Conservation (phyloP, 2,329 filamentous ascomycete genomes). For the Penicillium freii region DNA sequence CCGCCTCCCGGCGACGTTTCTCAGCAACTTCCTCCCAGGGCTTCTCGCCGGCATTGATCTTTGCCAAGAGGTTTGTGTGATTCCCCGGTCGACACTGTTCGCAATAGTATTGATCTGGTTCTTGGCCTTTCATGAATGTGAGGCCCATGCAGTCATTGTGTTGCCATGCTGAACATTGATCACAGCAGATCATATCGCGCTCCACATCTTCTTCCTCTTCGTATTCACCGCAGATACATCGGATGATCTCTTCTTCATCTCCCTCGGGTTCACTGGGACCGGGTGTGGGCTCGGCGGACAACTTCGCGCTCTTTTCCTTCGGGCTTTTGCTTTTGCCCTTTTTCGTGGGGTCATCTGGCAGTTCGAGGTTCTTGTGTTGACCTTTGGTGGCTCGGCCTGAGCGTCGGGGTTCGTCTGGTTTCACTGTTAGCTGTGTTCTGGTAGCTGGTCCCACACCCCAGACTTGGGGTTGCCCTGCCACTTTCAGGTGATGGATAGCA, state of each 20-base stretch:
- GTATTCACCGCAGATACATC: constrained; percentile 88
- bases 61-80: constrained; percentile 76
- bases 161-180: constrained; percentile 90
- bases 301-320: constrained; percentile 47
- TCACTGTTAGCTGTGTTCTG: constrained; percentile 30
- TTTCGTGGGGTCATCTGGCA: constrained; percentile 56
- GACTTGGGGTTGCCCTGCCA: constrained; percentile 3
- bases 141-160: constrained; percentile 95
- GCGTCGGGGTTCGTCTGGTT: constrained; percentile 78
- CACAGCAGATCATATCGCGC: constrained; percentile 93
- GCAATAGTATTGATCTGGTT: constrained; percentile 85
- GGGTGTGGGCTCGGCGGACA: constrained; percentile 48
- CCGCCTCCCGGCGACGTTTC: constrained; percentile 61
- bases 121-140: constrained; percentile 69
- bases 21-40: constrained; percentile 75
- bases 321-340: constrained; percentile 49
- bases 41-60: constrained; percentile 75
- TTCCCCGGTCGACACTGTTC: constrained; percentile 83
- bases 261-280: constrained; percentile 56
- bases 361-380: constrained; percentile 87
- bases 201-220: constrained; percentile 82
- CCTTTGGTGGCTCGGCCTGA: constrained; percentile 96
- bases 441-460: not conserved
- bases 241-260: constrained; percentile 74
- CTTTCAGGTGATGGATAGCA: constrained; percentile 2